Base-by-base conservation (phyloP, 148 eudicot species). In the Simmondsia chinensis region DNA sequence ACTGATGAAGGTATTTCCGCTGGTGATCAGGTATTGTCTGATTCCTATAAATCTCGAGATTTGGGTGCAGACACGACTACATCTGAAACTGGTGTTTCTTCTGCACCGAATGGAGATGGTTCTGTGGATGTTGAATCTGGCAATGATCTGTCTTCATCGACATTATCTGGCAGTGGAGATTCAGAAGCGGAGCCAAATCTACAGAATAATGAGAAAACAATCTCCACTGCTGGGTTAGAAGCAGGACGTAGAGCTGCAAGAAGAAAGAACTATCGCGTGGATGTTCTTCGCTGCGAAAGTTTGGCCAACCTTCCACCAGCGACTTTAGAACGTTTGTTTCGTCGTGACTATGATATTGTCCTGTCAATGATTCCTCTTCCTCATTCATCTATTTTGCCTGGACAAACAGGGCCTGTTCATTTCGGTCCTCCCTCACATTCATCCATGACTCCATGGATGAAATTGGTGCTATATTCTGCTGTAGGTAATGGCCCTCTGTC, bases 381-480 rank as follows among this genome's bases (percentile, higher is more conserved):
- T 40, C 82, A 66, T 18, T 76, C 95, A 52, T 82, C 97, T 55
- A 78, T 85, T 60, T 71, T 91, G 44, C 97, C 97, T 28, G 93
- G 87, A 46, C 68, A 83, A 3, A 79, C 80, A 52, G 97, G 95
- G 37, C 95, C 95, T 21, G 69, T 91, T 57, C 97, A 85, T 68
- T 84, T 91, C 56, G 95, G 97, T 18, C 97, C 95, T 28, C 97
- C 95, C 3, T 73, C 88, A 27, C 79, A 85, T 65, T 78, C 94
- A 5, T 79, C 94, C 46, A 85, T 91, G 97, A 74, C 94, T 26
- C 95, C 97, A 24, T 91, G 97, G 97, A 76, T 91, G 95, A 91
- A 91, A 60, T 64, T 91, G 64, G 94, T 76, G 17, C 58, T 91
- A 21, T 91, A 91, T 63, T 69, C 95, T 52, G 76, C 83, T 59